Base-by-base conservation (phyloP, 208 protist genomes). In the Strigomonas oncopelti region DNA sequence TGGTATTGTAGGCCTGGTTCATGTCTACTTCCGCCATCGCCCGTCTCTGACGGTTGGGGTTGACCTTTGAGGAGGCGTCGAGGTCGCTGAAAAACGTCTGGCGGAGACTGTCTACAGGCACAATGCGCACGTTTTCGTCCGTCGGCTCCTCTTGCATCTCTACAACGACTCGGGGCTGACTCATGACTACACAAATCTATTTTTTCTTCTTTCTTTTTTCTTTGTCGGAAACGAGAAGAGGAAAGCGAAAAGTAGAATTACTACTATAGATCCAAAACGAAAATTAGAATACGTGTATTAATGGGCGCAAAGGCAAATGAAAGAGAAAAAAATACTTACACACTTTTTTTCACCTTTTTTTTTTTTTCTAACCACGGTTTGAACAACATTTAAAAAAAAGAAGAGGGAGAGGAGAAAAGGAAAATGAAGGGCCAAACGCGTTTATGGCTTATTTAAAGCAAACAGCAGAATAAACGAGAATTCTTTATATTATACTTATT, bases 11-110 rank as follows among this genome's bases (percentile, higher is more conserved):
- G 20, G 42, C 60, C 58, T 80, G 69, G 36, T 80, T 61, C 1
- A 54, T 24, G 51, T 62, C 52, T 48, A 51, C 58, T 24, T 60
- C 29, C 28, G 25, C 24, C 16, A 48, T 58, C 4, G 56, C 54
- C 14, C 56, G 31, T n/a, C 68, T 71, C 24, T 55, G 67, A 36
- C 78, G 73, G 56, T 80, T 82, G 0, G 75, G 78, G 62, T 87
- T 87, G 51, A 87, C 81, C 46, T 70, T 75, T 20, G 75, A 82
- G 51, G 72, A 81, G 18, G 75, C 78, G 56, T 84, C 75, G 31
- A 88, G 36, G 34, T 88, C 82, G 27, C 69, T 71, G 36, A 88
- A 88, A 48, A 88, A 88, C 24, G 72, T 70, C 45, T 77, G 74
- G 34, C 82, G 78, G 32, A 88, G 56, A 25, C 42, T 67, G 59